A percentile compares a stretch with the other conserved stretches of the same genome.
Conservation (phyloP, 2,329 filamentous ascomycete genomes). For the Talaromyces sp. region DNA sequence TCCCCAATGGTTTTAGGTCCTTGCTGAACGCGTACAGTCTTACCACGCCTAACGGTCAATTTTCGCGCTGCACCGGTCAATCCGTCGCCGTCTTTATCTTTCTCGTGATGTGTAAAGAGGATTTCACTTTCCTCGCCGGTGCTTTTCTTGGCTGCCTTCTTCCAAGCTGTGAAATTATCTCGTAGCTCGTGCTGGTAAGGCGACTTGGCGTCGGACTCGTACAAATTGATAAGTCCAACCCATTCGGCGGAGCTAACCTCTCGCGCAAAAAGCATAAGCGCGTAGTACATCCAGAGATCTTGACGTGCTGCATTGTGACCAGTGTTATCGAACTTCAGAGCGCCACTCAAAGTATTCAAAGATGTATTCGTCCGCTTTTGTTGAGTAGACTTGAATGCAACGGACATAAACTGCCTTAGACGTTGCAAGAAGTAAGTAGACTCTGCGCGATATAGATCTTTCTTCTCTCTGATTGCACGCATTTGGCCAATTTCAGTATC, state of each 20-base stretch:
- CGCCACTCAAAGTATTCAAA: slow-evolving; percentile 38
- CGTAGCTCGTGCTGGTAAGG: slow-evolving; percentile 80
- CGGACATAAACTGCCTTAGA: slow-evolving; percentile 74
- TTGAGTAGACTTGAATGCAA: slow-evolving; percentile 73
- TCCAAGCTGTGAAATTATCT: slow-evolving; percentile 74
- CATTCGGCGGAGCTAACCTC: slow-evolving; percentile 80
- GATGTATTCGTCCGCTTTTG: slow-evolving; percentile 65
- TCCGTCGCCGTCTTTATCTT: slow-evolving; percentile 69
- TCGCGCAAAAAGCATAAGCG: slow-evolving; percentile 80
- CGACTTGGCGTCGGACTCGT: slow-evolving; percentile 70
- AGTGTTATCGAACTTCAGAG: slow-evolving; percentile 62
- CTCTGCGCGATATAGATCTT: slow-evolving; percentile 78
- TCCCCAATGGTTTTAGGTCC: slow-evolving; percentile 49
- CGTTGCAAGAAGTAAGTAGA: slow-evolving; percentile 72
- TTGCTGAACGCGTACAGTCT: slow-evolving; percentile 57
- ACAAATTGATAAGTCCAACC: slow-evolving; percentile 73
- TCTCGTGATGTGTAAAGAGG: slow-evolving; percentile 86
- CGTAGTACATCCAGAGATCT: slow-evolving; percentile 80
- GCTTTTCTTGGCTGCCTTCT: slow-evolving; percentile 69
- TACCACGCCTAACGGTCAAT: slow-evolving; percentile 87
- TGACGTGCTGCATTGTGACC: slow-evolving; percentile 70
- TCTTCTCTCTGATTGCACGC: slow-evolving; percentile 92
- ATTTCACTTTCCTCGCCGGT: slow-evolving; percentile 75
- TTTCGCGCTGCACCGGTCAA: slow-evolving; percentile 76
- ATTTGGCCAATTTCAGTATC: slow-evolving; percentile 77